phyloP scores from a whole-genome alignment of 1,284 basidiomycete genomes.

The Pisolithus thermaeus region DNA sequence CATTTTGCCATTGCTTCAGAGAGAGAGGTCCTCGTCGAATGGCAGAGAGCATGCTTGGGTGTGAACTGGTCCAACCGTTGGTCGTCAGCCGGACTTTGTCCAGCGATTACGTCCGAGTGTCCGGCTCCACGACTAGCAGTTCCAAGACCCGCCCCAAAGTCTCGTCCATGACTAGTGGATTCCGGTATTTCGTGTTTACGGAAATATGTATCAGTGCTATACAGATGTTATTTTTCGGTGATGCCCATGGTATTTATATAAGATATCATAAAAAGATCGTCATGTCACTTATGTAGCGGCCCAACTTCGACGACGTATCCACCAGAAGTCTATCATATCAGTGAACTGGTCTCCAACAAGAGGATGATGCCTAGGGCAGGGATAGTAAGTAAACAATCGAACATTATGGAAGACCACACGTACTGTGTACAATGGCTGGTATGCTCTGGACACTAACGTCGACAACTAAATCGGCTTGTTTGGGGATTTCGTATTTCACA shows the following conservation, averaged over 20 bases:
- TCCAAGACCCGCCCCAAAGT: no score
- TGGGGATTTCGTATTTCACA: constrained; percentile 80
- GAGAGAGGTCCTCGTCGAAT: constrained; percentile 25
- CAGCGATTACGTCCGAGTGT: no score
- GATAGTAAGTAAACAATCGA: constrained; percentile 1
- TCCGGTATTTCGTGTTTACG: not conserved
- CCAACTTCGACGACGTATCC: not conserved
- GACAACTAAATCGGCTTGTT: constrained; percentile 76
- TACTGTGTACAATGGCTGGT: constrained; percentile 91
- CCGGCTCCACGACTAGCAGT: no score
- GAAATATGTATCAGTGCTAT: no score
- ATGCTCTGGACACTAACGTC: constrained; percentile 81
- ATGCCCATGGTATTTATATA: not conserved
- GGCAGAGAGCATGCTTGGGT: constrained; percentile 15
- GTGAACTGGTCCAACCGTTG: not conserved
- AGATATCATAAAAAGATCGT: not conserved
- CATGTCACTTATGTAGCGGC: not conserved
- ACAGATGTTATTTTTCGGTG: no score
- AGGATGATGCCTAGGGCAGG: constrained; percentile 42
- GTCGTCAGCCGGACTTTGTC: no score
- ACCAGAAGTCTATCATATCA: constrained; percentile 11
- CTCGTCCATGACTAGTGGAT: not conserved
- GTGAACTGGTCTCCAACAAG: constrained; percentile 44
- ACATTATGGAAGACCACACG: constrained; percentile 30
- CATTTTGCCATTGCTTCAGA: constrained; percentile 15